These are phyloP conservation scores for Ophiostoma pallidulum DNA, from an alignment of 2,329 filamentous ascomycete genomes.

Conservation along the genomic window DNA sequence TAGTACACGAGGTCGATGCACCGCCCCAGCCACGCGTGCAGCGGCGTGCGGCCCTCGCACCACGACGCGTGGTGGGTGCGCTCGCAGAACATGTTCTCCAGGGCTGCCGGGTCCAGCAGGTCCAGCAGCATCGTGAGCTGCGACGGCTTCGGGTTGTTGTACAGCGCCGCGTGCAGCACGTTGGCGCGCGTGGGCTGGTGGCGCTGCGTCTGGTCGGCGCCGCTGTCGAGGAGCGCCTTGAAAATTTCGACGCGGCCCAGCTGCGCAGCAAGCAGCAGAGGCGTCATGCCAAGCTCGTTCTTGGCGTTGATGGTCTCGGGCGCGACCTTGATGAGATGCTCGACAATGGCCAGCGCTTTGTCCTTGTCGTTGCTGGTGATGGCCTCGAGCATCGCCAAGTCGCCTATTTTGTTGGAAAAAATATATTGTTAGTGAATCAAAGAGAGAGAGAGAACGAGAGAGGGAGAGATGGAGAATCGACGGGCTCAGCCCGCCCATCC, in stretches of 20 bases:
- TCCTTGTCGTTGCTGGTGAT: constrained; percentile 36
- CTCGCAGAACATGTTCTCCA: constrained; percentile 49
- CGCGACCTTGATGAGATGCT: constrained; percentile 54
- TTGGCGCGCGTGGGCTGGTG: constrained; percentile 51
- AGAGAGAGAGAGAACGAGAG: too few relatives aligned
- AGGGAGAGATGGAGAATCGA: too few relatives aligned
- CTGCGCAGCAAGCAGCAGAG: constrained; percentile 57
- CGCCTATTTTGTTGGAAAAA: constrained; percentile 28
- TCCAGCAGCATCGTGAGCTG: constrained; percentile 41
- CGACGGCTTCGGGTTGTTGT: constrained; percentile 23
- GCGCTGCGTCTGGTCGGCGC: constrained; percentile 58
- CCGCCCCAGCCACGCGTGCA: constrained; percentile 46
- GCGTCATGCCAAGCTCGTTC: constrained; percentile 49
- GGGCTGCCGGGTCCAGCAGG: constrained; percentile 47
- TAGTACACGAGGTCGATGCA: not conserved
- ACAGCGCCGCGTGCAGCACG: constrained; percentile 52
- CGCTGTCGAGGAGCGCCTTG: constrained; percentile 54
- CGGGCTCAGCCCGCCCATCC: too few relatives aligned
- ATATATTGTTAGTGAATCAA: constrained; percentile 15
- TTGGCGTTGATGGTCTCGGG: constrained; percentile 56
- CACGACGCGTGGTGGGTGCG: constrained; percentile 36
- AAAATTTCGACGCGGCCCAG: constrained; percentile 44
- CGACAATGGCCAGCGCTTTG: constrained; percentile 45
- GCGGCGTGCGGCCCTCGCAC: constrained; percentile 50
- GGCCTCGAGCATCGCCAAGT: constrained; percentile 58